Percentiles rank a stretch among this genome's conserved stretches.
These are phyloP conservation scores for Vachellia collinsii DNA, from an alignment of 306 rosid species.

Conservation along the genomic window DNA sequence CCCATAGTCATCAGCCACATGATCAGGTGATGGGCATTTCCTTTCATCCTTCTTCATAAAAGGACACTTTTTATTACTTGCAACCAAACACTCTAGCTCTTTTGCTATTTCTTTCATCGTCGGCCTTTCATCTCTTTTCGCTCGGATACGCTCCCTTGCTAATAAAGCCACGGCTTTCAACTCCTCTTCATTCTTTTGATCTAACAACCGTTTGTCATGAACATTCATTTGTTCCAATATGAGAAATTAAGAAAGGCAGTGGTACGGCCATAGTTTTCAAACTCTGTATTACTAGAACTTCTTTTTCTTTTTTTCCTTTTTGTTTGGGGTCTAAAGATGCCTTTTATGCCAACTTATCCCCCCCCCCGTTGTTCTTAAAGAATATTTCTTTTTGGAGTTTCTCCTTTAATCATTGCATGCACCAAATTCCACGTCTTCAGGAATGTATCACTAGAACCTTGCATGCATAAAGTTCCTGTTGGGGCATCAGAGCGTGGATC, in stretches of 20 bases:
- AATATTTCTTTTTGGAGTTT: constrained; percentile 8
- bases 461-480: constrained; percentile 71
- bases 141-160: too few relatives aligned
- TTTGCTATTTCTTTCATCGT: too few relatives aligned
- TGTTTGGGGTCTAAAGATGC: constrained; percentile 7
- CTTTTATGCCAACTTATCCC: constrained; percentile 16
- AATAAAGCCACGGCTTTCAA: too few relatives aligned
- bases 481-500: constrained; percentile 65
- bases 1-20: too few relatives aligned
- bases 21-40: too few relatives aligned
- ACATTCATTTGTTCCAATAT: constrained; percentile 6
- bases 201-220: too few relatives aligned
- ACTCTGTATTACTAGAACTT: neutral
- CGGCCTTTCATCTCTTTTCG: too few relatives aligned
- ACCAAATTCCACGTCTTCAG: constrained; percentile 46
- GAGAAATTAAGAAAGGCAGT: constrained; percentile 10
- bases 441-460: constrained; percentile 70
- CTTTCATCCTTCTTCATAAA: too few relatives aligned
- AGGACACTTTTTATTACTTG: too few relatives aligned
- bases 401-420: neutral
- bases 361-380: neutral
- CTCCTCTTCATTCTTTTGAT: too few relatives aligned
- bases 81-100: too few relatives aligned
- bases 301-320: neutral
- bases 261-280: neutral